Evolutionary conservation across 148 eudicot genomes (phyloP).

Genomic region (Amaranthus palmeri): DNA sequence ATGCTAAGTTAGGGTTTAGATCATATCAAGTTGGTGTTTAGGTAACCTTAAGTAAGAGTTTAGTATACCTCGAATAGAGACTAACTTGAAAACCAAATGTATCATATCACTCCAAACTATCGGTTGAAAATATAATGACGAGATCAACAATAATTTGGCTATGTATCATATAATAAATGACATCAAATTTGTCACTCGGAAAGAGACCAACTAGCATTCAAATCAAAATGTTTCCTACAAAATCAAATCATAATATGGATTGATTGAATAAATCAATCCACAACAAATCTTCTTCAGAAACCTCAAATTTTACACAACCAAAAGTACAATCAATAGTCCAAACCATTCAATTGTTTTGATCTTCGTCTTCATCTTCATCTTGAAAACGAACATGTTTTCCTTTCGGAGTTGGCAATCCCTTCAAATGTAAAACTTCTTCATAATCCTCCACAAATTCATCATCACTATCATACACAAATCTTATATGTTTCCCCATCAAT

Average conservation of each 20-base stretch:
- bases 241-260: not conserved
- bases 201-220: not conserved
- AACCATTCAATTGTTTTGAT: not conserved
- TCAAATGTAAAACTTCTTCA: conserved; percentile 33
- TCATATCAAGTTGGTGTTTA: too few species aligned
- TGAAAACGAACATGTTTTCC: conserved; percentile 67
- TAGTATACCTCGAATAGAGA: too few species aligned
- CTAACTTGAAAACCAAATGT: too few species aligned
- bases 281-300: too few species aligned
- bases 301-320: not conserved
- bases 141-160: too few species aligned
- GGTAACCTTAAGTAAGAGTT: too few species aligned
- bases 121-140: too few species aligned
- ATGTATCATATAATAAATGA: too few species aligned
- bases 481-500: conserved; percentile 47
- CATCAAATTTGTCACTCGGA: too few species aligned
- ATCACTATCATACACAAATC: conserved; percentile 73
- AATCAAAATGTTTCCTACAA: not conserved
- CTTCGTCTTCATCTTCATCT: conserved; percentile 23
- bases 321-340: too few species aligned
- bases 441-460: conserved; percentile 44
- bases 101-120: too few species aligned
- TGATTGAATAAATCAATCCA: conserved; percentile 7
- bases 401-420: conserved; percentile 57
- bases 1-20: too few species aligned